Base-by-base conservation (phyloP, 768 basidiomycete species). In the Cyclocybe cylindracea region DNA sequence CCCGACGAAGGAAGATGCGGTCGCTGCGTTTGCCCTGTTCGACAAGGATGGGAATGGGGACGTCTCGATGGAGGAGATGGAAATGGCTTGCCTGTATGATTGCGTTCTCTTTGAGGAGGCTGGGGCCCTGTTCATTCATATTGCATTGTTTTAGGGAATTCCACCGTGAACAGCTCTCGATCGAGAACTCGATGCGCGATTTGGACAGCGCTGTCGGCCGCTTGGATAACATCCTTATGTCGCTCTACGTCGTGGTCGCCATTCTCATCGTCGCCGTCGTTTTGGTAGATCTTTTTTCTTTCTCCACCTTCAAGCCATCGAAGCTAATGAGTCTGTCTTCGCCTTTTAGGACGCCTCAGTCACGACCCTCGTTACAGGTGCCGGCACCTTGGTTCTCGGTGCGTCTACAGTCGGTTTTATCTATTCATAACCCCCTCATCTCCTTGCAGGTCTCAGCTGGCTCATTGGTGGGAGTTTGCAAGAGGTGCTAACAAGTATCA, bases 161-260 rank as follows among this genome's bases (percentile, higher is more conserved):
- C 51, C 93, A 95, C 64, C 80, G 91, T 31, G 94, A 97, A 63
- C 85, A 93, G 52, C 70, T 92, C 36, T 86, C 87, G 14, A 82
- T 97, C 39, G 86, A 90, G 54, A 85, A 87, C 63, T 89, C 86
- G 5, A 91, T 97, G 92, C 78, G 84, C 39, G 91, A 95, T 68
- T 73, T 95, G 44, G 94, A 95, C 67, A 91, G 88, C 45, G 94
- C 94, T 5, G 92, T 95, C 10, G 86, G 90, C 13, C 78, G 89
- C 24, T 70, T 95, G 60, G 91, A 94, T 68, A 86, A 89, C 58
- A 94, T 95, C 58, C 75, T 94, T 56, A 90, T 95, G 85, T 81
- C 79, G 46, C 65, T 94, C 18, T 94, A 87, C 64, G 76, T 84
- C 35, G 70, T 94, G 47, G 75, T 90, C 38, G 84, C 82, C 4